A percentile compares a stretch with the other conserved stretches of the same genome.
Evolutionary conservation across 257 asterid genomes (phyloP).

Genomic region (Petunia secreta): DNA sequence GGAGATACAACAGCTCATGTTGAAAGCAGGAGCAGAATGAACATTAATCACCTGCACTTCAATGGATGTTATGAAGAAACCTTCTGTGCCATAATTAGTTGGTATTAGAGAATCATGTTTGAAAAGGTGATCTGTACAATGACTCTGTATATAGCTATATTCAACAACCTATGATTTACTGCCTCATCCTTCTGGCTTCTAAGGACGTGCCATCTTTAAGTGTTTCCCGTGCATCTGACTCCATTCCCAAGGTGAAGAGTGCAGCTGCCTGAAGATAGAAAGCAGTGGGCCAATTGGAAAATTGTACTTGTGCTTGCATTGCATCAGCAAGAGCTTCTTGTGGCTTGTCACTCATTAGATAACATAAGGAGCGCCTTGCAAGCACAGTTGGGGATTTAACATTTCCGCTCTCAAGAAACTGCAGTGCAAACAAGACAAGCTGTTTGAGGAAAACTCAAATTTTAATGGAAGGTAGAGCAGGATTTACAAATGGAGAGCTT

Average conservation of each 20-base stretch:
- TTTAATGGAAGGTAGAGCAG: not conserved
- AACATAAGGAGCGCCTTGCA: constrained; percentile 52
- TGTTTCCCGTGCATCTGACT: constrained; percentile 46
- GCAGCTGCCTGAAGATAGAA: constrained; percentile 58
- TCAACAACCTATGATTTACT: constrained; percentile 25
- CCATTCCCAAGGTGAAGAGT: constrained; percentile 51
- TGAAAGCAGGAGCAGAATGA: constrained; percentile 16
- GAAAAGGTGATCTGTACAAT: constrained; percentile 19
- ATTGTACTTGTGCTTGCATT: constrained; percentile 53
- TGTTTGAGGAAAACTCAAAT: not conserved
- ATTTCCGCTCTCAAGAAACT: constrained; percentile 49
- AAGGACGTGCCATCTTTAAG: constrained; percentile 48
- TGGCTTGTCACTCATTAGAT: constrained; percentile 40
- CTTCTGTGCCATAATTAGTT: not conserved
- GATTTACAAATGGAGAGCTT: not conserved
- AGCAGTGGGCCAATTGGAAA: constrained; percentile 53
- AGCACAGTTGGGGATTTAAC: constrained; percentile 51
- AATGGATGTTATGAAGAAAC: constrained; percentile 5
- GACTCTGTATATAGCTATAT: not conserved
- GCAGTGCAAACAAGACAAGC: constrained; percentile 17
- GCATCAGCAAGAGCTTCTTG: constrained; percentile 62
- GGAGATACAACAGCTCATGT: constrained; percentile 21
- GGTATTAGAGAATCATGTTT: not conserved
- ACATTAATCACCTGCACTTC: constrained; percentile 7
- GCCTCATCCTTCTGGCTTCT: constrained; percentile 38